Evolutionary conservation across 2,329 filamentous ascomycete genomes (phyloP).

Genomic region (Aspergillus sp.): DNA sequence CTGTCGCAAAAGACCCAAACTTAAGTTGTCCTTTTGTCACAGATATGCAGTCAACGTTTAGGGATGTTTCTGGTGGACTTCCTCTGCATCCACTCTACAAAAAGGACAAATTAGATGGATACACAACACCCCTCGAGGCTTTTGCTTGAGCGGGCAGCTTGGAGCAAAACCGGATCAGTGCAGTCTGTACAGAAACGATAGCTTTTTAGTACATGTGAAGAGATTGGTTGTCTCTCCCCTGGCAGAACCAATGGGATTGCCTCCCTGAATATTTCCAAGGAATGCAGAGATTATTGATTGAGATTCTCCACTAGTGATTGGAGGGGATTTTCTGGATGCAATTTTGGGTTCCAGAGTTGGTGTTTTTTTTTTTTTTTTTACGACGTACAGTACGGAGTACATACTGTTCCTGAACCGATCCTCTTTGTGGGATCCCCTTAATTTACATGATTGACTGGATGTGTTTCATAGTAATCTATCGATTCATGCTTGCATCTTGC

Average conservation of each 20-base stretch:
- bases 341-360: constrained; percentile 8
- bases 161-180: too few relatives aligned
- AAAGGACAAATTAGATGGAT: constrained; percentile 3
- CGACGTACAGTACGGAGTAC: neutral
- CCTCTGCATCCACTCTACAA: neutral
- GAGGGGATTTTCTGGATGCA: constrained; percentile 4
- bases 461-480: constrained; percentile 3
- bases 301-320: neutral
- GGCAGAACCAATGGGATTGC: neutral
- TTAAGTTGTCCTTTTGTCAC: too few relatives aligned
- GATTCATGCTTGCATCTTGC: too few relatives aligned
- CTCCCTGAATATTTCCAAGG: neutral
- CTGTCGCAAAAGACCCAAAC: too few relatives aligned
- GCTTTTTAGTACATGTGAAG: too few relatives aligned
- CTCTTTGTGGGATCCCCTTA: neutral
- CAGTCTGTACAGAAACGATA: too few relatives aligned
- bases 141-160: constrained; percentile 6
- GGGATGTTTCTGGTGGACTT: too few relatives aligned
- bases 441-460: neutral
- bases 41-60: too few relatives aligned
- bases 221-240: neutral
- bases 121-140: neutral
- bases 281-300: neutral
- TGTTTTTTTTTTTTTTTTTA: neutral
- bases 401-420: too few relatives aligned